phyloP scores from a whole-genome alignment of 164 flowering plant genomes.

The Magnolia sinica region DNA sequence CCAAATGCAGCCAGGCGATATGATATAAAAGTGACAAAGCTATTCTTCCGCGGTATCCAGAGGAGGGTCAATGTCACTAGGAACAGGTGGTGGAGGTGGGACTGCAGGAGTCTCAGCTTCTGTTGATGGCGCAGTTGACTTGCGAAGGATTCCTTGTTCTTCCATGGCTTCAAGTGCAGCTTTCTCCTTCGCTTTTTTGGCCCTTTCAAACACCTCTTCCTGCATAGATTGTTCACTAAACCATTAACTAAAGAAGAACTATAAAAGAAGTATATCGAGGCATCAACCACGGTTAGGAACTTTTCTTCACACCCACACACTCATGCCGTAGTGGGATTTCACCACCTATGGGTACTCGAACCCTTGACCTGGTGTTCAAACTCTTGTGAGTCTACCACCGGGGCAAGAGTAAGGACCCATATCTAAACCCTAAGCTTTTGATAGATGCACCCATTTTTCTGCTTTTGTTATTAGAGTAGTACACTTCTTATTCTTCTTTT shows the following conservation, averaged over 20 bases:
- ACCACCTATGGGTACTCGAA: no score
- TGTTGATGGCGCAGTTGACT: constrained; percentile 9
- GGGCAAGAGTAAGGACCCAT: no score
- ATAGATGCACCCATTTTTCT: no score
- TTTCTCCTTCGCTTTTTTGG: constrained; percentile 35
- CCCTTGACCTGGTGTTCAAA: no score
- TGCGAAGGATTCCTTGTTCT: constrained; percentile 17
- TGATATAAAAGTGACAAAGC: background rate
- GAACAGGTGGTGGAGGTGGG: constrained; percentile 8
- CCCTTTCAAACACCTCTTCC: constrained; percentile 80
- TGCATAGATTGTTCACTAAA: constrained; percentile 18
- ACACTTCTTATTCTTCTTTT: no score
- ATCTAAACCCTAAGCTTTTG: no score
- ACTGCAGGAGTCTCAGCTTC: constrained; percentile 3
- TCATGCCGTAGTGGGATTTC: no score
- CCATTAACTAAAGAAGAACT: background rate
- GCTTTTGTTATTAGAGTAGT: no score
- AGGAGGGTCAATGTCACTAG: background rate
- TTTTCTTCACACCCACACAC: background rate
- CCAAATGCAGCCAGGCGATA: background rate
- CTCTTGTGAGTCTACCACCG: no score
- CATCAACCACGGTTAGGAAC: background rate
- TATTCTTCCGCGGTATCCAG: background rate
- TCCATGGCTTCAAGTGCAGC: constrained; percentile 33
- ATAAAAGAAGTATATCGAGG: background rate